phyloP scores from a whole-genome alignment of 257 asterid genomes.

The Scutellaria barbata region DNA sequence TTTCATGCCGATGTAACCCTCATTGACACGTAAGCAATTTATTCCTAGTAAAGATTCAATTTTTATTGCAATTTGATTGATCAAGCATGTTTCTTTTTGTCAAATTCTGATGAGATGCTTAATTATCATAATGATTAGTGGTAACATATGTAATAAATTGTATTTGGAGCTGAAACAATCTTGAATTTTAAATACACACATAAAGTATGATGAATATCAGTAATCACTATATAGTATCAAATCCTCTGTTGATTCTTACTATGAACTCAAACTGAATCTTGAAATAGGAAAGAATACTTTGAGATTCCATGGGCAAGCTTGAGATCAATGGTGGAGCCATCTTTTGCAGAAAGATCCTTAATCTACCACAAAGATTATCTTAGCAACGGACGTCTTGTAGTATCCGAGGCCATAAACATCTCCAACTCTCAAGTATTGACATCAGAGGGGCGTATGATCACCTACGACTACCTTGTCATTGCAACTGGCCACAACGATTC shows the following conservation, averaged over 20 bases:
- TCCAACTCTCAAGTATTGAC: constrained; percentile 66
- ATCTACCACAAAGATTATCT: constrained; percentile 86
- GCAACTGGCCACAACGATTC: constrained; percentile 80
- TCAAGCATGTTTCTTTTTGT: too few relatives aligned
- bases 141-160: too few relatives aligned
- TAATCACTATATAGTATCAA: too few relatives aligned
- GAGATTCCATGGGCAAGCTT: constrained; percentile 91
- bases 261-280: constrained; percentile 2
- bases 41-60: neutral
- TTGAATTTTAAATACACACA: too few relatives aligned
- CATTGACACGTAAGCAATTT: constrained; percentile 66
- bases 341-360: constrained; percentile 69
- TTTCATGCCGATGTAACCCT: constrained; percentile 80
- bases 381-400: constrained; percentile 65
- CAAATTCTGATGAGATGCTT: too few relatives aligned
- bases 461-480: constrained; percentile 78
- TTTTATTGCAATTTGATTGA: neutral
- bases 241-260: neutral
- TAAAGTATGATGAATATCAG: too few relatives aligned
- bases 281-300: constrained; percentile 81
- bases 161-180: too few relatives aligned
- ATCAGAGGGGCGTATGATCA: constrained; percentile 57
- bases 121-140: too few relatives aligned
- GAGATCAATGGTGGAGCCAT: constrained; percentile 82
- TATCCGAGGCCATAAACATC: constrained; percentile 63